Evolutionary conservation across 495 filamentous ascomycete genomes (phyloP).

Genomic region (Daldinia decipiens): DNA sequence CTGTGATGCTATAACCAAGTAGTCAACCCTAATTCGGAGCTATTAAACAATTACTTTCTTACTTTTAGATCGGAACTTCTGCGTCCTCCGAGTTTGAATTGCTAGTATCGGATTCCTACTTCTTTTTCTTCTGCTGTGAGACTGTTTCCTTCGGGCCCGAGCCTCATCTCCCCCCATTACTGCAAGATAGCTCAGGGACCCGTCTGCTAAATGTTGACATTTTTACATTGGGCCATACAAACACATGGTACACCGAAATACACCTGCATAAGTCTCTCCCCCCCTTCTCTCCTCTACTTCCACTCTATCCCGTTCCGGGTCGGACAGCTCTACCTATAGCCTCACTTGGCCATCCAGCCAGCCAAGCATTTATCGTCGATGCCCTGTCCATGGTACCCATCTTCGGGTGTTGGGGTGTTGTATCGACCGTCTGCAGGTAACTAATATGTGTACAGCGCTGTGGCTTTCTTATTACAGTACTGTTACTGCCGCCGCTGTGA

Average conservation of each 20-base stretch:
- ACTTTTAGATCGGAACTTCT: conserved; percentile 17
- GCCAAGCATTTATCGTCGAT: conserved; percentile 28
- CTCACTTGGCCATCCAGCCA: conserved; percentile 26
- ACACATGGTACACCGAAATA: conserved; percentile 20
- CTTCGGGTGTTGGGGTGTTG: conserved; percentile 39
- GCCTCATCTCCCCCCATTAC: conserved; percentile 37
- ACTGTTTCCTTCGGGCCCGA: conserved; percentile 34
- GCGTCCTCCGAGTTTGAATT: conserved; percentile 31
- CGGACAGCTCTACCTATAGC: conserved; percentile 22
- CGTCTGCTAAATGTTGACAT: conserved; percentile 25
- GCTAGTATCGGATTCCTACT: conserved; percentile 30
- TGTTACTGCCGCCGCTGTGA: conserved; percentile 10
- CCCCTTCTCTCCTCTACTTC: conserved; percentile 16
- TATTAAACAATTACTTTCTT: conserved; percentile 16
- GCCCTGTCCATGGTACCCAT: conserved; percentile 39
- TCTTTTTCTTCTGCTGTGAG: conserved; percentile 28
- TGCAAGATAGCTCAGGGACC: conserved; percentile 45
- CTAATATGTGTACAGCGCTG: conserved; percentile 25
- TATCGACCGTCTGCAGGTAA: conserved; percentile 19
- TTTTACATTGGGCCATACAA: conserved; percentile 18
- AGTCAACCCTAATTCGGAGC: conserved; percentile 4
- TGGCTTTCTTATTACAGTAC: conserved; percentile 16
- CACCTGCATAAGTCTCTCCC: conserved; percentile 36
- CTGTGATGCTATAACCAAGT: background rate
- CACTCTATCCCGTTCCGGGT: conserved; percentile 28